Evolutionary conservation across 371 early-diverging fungal genomes (phyloP), one percentile per base, ranked within the genome.

Genomic region (Mortierella sp.): DNA sequence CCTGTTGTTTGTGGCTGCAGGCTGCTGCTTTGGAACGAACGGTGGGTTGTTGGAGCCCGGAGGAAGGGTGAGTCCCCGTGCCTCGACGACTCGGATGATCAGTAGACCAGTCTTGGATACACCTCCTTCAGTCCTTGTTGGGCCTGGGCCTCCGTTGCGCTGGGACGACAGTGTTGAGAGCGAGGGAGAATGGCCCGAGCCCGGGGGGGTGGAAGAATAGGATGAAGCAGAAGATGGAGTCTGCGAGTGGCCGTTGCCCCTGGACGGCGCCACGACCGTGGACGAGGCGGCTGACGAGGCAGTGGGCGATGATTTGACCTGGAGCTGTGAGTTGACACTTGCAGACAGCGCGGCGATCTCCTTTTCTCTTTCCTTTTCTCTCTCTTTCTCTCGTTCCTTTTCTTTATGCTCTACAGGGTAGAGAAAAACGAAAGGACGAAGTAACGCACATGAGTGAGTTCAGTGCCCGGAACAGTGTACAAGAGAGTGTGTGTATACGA

Each of bases 71-170:
- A 95, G 82, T 50, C 87, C 90, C 58, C 89, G 81, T 2, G 93
- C 94, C 73, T 95, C 95, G 70, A 93, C 90, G 11, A 95, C 89
- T 34, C 92, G 88, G 70, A 95, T 89, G 47, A 90, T 81, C 31
- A 95, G 84, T 31, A 93, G 76, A 21, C 95, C 95, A 17, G 49
- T 68, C 56, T 68, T 68, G 30, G 64, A 7, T 1, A 56, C 39
- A 28, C 34, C 31, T 56, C 49, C 56, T 11, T 47, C 37, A 34
- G 30, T 17, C 19, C 44, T 54, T 31, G 48, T 24, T 14, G 37
- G 14, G 37, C 54, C 17, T 6, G 42, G 21, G n/a, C 42, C 32
- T 5, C 50, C 56, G 51, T 61, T 68, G n/a, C 44, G 46, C 14
- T 44, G 44, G 28, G 65, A 54, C 47, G 37, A 34, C 1, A 59